Evolutionary conservation across 495 filamentous ascomycete species (phyloP).

Genomic region (Hypoxylon lienhwacheense): DNA sequence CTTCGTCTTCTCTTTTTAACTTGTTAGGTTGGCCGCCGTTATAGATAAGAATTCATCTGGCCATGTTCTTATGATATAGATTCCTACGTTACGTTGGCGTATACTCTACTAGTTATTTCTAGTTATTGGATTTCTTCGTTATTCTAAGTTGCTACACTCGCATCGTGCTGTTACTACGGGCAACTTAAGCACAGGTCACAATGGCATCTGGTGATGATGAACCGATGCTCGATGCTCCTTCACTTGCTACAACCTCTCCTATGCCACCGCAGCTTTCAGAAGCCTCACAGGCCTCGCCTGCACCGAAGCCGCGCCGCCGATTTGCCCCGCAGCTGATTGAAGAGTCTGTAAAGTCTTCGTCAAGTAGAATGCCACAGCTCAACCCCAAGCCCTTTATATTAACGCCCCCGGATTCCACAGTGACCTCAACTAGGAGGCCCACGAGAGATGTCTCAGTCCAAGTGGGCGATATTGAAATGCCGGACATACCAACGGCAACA

Average conservation of each 20-base stretch:
- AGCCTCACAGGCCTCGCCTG: too few species aligned
- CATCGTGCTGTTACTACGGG: neutral
- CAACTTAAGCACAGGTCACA: neutral
- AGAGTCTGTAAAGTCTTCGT: slow-evolving; percentile 51
- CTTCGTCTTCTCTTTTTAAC: too few species aligned
- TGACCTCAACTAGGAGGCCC: slow-evolving; percentile 28
- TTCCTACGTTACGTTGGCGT: neutral
- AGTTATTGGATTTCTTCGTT: slow-evolving; percentile 3
- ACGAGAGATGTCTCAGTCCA: slow-evolving; percentile 36
- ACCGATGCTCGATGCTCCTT: slow-evolving; percentile 27
- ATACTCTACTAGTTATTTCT: too few species aligned
- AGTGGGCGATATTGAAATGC: slow-evolving; percentile 29
- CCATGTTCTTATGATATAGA: neutral
- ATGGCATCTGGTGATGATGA: slow-evolving; percentile 30
- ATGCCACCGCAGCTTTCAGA: slow-evolving; percentile 18
- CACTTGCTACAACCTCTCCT: slow-evolving; percentile 27
- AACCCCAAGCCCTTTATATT: slow-evolving; percentile 1
- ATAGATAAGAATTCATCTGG: too few species aligned
- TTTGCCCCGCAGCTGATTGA: slow-evolving; percentile 61
- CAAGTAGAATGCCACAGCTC: slow-evolving; percentile 16
- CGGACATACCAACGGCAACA: slow-evolving; percentile 18
- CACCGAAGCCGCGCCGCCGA: slow-evolving; percentile 44
- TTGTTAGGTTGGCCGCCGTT: too few species aligned
- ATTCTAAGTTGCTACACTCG: neutral
- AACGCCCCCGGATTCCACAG: slow-evolving; percentile 26